Evolutionary conservation across 345 rosid species (phyloP), one percentile per base, ranked within the genome.

Genomic region (Combretum micranthum): DNA sequence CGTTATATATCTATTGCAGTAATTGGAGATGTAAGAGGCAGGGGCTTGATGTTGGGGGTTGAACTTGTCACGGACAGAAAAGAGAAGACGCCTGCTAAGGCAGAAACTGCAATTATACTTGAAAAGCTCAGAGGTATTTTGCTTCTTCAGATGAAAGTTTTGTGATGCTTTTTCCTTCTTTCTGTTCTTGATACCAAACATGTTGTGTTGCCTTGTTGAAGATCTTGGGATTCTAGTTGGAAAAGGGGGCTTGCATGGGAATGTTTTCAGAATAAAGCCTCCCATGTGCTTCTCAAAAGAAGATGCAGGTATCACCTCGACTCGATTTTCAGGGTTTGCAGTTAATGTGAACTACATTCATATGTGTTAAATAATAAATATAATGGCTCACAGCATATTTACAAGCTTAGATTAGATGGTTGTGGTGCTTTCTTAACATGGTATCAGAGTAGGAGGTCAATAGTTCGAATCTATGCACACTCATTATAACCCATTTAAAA

Each of bases 211-310:
- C 46, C 47, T 47, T 53, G 14, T 22, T 74, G 77, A 71, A 88
- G 97, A 92, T 55, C 83, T 78, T 1, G 95, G 98, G 4, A 62
- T 88, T 20, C 79, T 91, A 48, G 78, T 86, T 7, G 96, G 99
- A 52, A 89, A 92, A 80, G 97, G 97, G 20, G 99, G 99, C 52
- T 72, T 85, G 13, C 88, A 93, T 37, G 97, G 95, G 26, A 93
- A 79, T 26, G 94, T 87, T 56, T 87, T 93, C 77, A 82, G 96
- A 65, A 78, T 93, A 65, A 89, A 87, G 60, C 95, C 99, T 19
- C 99, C 97, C 0, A 87, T 87, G 99, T 87, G 99, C 69, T 93
- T 87, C 71, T 75, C 85, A 59, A 87, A 83, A 75, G 88, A 85
- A 21, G 97, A 93, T 78, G 92, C 96, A 43, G 97, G 97, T 81